Evolutionary conservation across 768 basidiomycete genomes (phyloP), one percentile per base, ranked within the genome.

Genomic region (Candolleomyces efflorescens): DNA sequence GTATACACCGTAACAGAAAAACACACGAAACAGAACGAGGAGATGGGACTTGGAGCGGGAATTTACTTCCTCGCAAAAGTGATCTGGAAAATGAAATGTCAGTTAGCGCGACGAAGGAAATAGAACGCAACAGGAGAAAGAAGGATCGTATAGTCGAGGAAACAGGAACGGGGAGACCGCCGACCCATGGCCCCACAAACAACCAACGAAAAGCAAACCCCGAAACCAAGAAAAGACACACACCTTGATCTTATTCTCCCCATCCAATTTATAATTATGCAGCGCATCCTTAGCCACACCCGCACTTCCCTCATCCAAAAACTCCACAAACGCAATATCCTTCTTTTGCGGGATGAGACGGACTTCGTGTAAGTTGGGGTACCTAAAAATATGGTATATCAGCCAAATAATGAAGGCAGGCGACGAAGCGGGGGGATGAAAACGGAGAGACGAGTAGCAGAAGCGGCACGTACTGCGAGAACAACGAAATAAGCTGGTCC

Each of bases 291-390:
- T 95, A 43, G 97, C 97, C 52, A 89, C 84, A 20, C 86, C 89
- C 15, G 96, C 90, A 61, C 90, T 91, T 41, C 79, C 83, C 71
- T 98, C 97, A 86, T 98, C 97, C 70, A 87, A 66, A 64, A 89
- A 99, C 70, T 99, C 97, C 74, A 99, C 94, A 81, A 99, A 99
- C 0, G 96, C 97, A 62, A 98, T 98, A 70, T 96, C 95, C 68
- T 88, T 88, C 73, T 97, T 95, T 47, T 94, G 94, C 43, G 96
- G 94, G 69, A 99, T 96, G 67, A 95, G 93, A 80, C 97, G 95
- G 10, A 99, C 94, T 81, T 98, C 94, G 85, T 96, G 72, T 56
- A 99, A 73, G 68, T 95, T 96, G 58, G 95, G 92, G 74, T 97
- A 95, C 74, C 94, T 96, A 46, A n/a, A 23, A n/a, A n/a, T n/a